A percentile compares a stretch with the other conserved stretches of the same genome.
Evolutionary conservation across 1,284 basidiomycete genomes (phyloP).

Genomic region (Rhodotorula sp.): DNA sequence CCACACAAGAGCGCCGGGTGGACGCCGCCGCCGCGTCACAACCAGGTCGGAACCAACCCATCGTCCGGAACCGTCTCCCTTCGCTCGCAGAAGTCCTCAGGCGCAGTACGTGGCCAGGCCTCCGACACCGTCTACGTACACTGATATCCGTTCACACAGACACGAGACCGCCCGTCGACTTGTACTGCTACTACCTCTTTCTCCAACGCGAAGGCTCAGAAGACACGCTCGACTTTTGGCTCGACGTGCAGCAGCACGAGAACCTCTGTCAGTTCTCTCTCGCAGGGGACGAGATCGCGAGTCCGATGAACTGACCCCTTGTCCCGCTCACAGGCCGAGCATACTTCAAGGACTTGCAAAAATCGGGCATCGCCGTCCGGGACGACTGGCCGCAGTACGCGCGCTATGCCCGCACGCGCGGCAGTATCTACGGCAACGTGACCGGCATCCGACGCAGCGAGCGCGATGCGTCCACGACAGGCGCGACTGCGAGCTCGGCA

Average conservation of each 20-base stretch:
- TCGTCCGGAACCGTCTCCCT: constrained; percentile 46
- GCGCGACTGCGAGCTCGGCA: constrained; percentile 1
- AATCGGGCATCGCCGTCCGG: constrained; percentile 83
- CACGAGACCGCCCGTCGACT: constrained; percentile 89
- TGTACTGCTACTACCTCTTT: constrained; percentile 95
- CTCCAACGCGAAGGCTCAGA: constrained; percentile 90
- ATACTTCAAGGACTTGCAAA: constrained; percentile 96
- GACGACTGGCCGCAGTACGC: constrained; percentile 98
- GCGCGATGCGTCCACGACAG: neutral
- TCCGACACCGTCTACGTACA: neutral
- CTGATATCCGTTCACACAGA: constrained; percentile 27
- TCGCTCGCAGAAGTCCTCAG: constrained; percentile 50
- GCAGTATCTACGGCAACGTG: constrained; percentile 85
- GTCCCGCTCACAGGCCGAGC: constrained; percentile 60
- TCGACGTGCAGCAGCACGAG: constrained; percentile 98
- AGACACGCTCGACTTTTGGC: constrained; percentile 96
- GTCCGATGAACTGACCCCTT: too few relatives aligned
- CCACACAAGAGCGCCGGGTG: neutral
- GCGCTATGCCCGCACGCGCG: constrained; percentile 78
- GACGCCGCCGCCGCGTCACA: neutral
- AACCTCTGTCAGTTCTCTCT: constrained; percentile 63
- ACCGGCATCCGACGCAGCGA: constrained; percentile 60
- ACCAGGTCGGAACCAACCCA: constrained; percentile 8
- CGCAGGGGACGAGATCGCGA: neutral
- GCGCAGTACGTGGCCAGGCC: constrained; percentile 19